phyloP scores from a whole-genome alignment of 2,329 filamentous ascomycete species.

The Paramyrothecium sp. region DNA sequence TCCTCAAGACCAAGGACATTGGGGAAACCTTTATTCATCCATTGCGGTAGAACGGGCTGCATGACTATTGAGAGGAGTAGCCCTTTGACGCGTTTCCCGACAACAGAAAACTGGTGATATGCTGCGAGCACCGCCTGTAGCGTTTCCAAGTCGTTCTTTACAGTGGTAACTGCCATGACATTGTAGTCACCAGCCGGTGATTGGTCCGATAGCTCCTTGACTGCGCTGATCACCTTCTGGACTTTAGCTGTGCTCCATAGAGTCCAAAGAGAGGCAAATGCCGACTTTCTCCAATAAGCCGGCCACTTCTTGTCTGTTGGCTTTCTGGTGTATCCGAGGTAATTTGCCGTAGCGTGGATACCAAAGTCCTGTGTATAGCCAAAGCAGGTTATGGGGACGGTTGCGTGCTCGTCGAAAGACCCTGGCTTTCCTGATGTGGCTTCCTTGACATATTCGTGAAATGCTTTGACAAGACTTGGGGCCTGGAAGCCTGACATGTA shows the following conservation, averaged over 20 bases:
- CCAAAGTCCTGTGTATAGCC: neutral
- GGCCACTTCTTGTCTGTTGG: neutral
- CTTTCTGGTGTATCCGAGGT: neutral
- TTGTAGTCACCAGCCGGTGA: neutral
- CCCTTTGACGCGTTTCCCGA: neutral
- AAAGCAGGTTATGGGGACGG: neutral
- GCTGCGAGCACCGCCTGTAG: neutral
- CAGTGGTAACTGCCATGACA: neutral
- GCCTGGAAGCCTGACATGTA: neutral
- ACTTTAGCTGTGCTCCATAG: neutral
- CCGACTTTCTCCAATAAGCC: neutral
- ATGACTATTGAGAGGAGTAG: neutral
- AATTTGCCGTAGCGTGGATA: neutral
- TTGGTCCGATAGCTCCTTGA: neutral
- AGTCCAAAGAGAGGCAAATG: neutral
- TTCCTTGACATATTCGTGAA: neutral
- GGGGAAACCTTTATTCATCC: neutral
- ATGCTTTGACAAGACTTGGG: neutral
- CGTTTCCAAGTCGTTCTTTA: neutral
- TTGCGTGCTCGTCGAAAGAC: neutral
- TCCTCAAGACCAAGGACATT: slow-evolving; percentile 1
- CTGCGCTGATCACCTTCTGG: neutral
- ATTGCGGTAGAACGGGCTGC: neutral
- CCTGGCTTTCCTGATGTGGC: neutral
- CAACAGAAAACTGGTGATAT: too few species aligned